Conservation (phyloP, 495 filamentous ascomycete genomes). For the Talaromyces ruber region DNA sequence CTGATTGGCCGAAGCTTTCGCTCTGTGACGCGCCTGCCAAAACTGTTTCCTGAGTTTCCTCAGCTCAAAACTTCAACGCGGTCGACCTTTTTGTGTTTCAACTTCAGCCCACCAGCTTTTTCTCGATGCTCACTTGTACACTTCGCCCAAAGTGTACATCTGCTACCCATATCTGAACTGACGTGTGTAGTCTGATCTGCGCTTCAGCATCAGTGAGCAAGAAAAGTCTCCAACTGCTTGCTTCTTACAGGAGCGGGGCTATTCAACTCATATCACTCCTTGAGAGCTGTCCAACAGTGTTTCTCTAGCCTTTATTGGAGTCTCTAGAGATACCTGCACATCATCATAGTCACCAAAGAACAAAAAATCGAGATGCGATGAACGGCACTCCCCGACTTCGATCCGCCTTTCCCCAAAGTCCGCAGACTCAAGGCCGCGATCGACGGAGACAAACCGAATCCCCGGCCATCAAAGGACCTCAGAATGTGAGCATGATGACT, state of each 20-base stretch:
- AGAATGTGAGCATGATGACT: conserved; percentile 3
- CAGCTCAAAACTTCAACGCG: not conserved
- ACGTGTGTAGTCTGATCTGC: not conserved
- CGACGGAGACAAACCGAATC: not conserved
- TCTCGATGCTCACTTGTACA: not conserved
- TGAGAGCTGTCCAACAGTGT: not conserved
- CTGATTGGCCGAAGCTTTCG: conserved; percentile 13
- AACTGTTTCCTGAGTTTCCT: no score
- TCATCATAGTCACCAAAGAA: not conserved
- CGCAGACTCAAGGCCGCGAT: conserved; percentile 32
- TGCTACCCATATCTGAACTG: not conserved
- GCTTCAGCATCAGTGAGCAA: not conserved
- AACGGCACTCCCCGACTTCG: conserved; percentile 64
- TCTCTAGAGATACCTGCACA: not conserved
- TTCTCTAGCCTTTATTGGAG: not conserved
- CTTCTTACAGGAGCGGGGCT: not conserved
- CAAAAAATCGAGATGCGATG: conserved; percentile 50
- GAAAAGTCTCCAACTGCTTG: not conserved
- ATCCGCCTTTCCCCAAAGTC: conserved; percentile 63
- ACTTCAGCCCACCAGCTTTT: not conserved
- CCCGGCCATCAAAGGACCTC: not conserved
- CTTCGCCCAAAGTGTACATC: not conserved
- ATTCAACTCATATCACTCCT: not conserved
- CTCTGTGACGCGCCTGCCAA: conserved; percentile 1
- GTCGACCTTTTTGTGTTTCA: not conserved